Evolutionary conservation across 306 rosid species (phyloP).

Genomic region (Echinosophora koreensis): DNA sequence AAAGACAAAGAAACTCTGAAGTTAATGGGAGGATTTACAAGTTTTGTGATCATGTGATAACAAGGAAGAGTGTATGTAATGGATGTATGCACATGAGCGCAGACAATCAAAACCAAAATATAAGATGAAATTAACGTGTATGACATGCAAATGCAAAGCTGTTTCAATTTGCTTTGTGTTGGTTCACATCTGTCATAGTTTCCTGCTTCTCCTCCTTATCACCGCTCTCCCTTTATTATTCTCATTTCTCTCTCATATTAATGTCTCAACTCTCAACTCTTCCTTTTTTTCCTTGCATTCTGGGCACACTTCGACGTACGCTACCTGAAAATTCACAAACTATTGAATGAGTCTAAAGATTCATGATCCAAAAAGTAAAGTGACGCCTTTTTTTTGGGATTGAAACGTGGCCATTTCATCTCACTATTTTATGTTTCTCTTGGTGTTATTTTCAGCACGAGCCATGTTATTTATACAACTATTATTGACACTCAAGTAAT

Average conservation of each 20-base stretch:
- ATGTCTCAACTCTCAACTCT: background rate
- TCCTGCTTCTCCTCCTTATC: constrained; percentile 52
- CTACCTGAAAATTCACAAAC: constrained; percentile 32
- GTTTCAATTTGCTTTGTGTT: constrained; percentile 40
- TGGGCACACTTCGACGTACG: constrained; percentile 17
- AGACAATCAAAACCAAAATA: constrained; percentile 15
- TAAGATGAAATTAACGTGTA: constrained; percentile 46
- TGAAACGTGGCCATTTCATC: background rate
- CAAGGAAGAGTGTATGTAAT: constrained; percentile 21
- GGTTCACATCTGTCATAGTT: constrained; percentile 59
- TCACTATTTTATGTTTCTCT: constrained; percentile 40
- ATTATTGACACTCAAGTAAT: no score
- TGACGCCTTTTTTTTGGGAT: background rate
- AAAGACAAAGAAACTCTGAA: constrained; percentile 3
- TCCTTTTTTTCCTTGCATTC: background rate
- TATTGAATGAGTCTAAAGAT: constrained; percentile 35
- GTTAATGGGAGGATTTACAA: background rate
- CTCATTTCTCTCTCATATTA: constrained; percentile 54
- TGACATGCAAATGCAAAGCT: constrained; percentile 53
- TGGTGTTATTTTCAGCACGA: constrained; percentile 7
- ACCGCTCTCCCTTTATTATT: constrained; percentile 42
- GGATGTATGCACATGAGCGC: constrained; percentile 38
- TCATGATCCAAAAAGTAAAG: constrained; percentile 22
- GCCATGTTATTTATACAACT: no score
- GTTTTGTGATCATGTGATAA: background rate